Percentiles rank a stretch among this genome's conserved stretches.
phyloP scores from a whole-genome alignment of 345 rosid genomes.

The Aurinia saxatilis region DNA sequence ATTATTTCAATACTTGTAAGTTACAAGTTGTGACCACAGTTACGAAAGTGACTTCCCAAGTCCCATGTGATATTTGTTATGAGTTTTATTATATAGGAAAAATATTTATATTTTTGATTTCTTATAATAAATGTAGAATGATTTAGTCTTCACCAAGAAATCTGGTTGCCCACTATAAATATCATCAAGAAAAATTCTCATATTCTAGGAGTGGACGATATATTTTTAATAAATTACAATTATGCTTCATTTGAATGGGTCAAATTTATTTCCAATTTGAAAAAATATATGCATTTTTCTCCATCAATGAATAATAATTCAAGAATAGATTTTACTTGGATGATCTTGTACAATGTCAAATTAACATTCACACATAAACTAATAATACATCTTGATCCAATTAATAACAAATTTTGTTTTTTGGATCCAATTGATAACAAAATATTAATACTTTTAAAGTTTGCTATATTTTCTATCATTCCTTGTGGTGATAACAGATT shows the following conservation, averaged over 20 bases:
- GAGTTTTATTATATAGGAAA: background rate
- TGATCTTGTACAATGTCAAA: background rate
- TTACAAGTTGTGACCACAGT: too few species aligned
- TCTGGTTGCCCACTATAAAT: background rate
- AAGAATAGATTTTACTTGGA: background rate
- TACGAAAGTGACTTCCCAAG: background rate
- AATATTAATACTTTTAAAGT: background rate
- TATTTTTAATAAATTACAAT: background rate
- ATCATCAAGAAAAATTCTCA: background rate
- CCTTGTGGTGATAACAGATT: background rate
- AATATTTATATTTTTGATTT: background rate
- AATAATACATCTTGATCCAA: background rate
- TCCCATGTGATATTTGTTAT: background rate
- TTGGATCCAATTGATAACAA: background rate
- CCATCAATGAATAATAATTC: background rate
- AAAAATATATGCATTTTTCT: background rate
- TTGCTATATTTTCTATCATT: background rate
- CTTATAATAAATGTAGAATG: background rate
- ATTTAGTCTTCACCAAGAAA: background rate
- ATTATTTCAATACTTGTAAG: background rate
- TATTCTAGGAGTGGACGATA: background rate
- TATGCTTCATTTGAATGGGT: conserved; percentile 3
- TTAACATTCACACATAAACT: background rate
- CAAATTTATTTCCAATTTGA: background rate
- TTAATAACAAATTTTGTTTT: too few species aligned